These are phyloP conservation scores for Dentipellis sp. DNA, from an alignment of 768 basidiomycete genomes.

Conservation along the genomic window DNA sequence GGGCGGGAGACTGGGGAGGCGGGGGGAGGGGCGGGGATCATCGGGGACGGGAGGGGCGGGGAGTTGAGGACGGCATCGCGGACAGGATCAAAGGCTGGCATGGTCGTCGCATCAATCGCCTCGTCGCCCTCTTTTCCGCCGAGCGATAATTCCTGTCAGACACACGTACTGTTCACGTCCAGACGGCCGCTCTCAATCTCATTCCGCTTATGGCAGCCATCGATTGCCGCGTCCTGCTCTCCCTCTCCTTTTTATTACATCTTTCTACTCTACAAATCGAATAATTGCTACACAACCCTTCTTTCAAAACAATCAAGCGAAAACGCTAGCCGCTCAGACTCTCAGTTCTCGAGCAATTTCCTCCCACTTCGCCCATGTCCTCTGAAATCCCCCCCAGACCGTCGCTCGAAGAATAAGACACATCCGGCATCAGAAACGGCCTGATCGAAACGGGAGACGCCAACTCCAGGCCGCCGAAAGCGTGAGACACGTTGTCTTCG, in stretches of 20 bases:
- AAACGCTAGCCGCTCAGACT: not conserved
- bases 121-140: not conserved
- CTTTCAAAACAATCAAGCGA: not conserved
- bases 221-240: not conserved
- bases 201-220: not conserved
- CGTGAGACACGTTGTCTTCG: conserved; percentile 5
- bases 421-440: conserved; percentile 7
- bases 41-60: conserved; percentile 40
- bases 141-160: no score
- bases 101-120: conserved; percentile 14
- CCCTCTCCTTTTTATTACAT: no score
- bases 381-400: not conserved
- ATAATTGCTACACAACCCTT: not conserved
- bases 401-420: not conserved
- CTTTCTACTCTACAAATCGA: not conserved
- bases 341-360: no score
- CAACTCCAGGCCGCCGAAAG: conserved; percentile 6
- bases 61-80: conserved; percentile 81
- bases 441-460: conserved; percentile 13
- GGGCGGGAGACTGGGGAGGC: conserved; percentile 20
- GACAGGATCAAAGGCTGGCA: conserved; percentile 81
- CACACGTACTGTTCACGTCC: no score
- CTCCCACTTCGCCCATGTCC: not conserved
- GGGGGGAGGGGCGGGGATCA: conserved; percentile 28
- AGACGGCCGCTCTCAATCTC: not conserved